Evolutionary conservation across 2,329 filamentous ascomycete species (phyloP), one percentile per base, ranked within the genome.

Genomic region (Didymella keratinophila): DNA sequence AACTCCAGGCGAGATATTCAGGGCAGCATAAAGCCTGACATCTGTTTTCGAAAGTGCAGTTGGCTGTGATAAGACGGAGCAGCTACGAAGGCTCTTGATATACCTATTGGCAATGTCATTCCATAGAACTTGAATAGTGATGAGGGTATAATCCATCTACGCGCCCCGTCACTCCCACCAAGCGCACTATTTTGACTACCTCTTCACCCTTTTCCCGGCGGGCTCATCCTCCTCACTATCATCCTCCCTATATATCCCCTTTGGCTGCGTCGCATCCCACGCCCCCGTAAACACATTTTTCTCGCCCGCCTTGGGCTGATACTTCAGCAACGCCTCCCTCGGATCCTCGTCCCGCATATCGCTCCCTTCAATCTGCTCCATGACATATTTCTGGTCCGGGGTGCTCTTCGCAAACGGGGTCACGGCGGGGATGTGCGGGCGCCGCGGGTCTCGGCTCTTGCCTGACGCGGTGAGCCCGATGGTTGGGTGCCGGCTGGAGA

Each of bases 291-390:
- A 99, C 69, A 97, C 84, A 0, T 93, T 94, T 74, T 98, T 93
- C 74, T 92, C 94, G 78, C 96, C 88, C 12, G 93, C 93, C 73
- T 96, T 89, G 54, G 96, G 92, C 36, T 93, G 94, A 81, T 98
- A 99, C 80, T 96, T 97, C 60, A 99, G 80, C 71, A 99, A 80
- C 44, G 95, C 95, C 78, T 97, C 95, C 63, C 95, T 84, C 0
- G 95, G 95, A 80, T 99, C 95, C 76, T 99, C 95, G 77, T 99
- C 93, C 46, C 96, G 84, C 92, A 99, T 96, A 62, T 87, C 89
- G 62, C 92, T 94, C 12, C 98, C 84, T 27, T 93, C 92, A 52
- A 98, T 96, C 65, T 91, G 91, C 72, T 94, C 87, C 68, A 89
- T 89, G 61, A 99, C 92, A 74, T 96, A 92, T 70, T 90, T 89